Evolutionary conservation across 108 stramenopile species (phyloP).

Genomic region (Nannochloropsis oceanica): DNA sequence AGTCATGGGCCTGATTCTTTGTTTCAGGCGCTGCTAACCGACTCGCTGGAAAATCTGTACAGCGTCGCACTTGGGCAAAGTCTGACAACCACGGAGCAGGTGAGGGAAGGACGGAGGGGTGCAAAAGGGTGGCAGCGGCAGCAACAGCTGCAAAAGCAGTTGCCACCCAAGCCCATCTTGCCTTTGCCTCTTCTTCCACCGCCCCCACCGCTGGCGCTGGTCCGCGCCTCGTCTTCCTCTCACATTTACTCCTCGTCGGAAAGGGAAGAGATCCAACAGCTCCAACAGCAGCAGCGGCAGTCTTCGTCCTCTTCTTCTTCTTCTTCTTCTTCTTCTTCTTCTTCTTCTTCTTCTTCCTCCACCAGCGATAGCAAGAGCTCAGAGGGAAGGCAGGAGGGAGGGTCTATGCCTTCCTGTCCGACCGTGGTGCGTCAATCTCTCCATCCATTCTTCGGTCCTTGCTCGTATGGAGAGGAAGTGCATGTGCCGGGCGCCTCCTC

Average conservation of each 20-base stretch:
- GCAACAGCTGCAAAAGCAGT: too few relatives aligned
- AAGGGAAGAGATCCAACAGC: neutral
- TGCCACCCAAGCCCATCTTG: neutral
- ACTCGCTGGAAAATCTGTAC: neutral
- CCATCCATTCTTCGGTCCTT: neutral
- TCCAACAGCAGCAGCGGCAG: neutral
- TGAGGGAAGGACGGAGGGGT: neutral
- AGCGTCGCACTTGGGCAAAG: neutral
- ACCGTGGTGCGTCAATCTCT: neutral
- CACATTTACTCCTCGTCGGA: neutral
- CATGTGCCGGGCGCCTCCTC: neutral
- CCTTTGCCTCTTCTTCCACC: neutral
- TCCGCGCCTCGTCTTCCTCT: neutral
- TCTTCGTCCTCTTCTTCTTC: too few relatives aligned
- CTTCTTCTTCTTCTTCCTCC: too few relatives aligned
- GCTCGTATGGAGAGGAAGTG: neutral
- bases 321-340: too few relatives aligned
- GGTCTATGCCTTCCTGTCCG: neutral
- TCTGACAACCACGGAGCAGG: neutral
- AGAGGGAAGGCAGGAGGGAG: neutral
- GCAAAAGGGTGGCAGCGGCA: neutral
- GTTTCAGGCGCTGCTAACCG: neutral
- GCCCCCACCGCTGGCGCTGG: neutral
- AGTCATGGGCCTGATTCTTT: neutral
- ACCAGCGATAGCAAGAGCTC: neutral